A percentile compares a stretch with the other conserved stretches of the same genome.
Conservation (phyloP, 2,329 filamentous ascomycete genomes). For the Capronia epimyces region DNA sequence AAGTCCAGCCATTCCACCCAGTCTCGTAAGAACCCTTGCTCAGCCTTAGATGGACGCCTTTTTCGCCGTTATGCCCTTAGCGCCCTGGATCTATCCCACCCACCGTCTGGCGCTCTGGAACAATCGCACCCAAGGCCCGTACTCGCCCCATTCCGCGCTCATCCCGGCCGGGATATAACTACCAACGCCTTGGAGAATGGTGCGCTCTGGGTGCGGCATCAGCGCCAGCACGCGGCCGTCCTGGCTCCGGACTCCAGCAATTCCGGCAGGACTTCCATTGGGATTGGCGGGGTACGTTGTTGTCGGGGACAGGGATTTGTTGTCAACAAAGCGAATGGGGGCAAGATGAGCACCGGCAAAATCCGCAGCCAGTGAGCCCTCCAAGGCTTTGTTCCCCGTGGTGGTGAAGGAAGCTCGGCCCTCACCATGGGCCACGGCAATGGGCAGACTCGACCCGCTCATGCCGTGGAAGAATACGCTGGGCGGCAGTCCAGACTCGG, state of each 20-base stretch:
- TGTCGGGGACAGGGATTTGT: constrained; percentile 63
- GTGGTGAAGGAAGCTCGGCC: constrained; percentile 65
- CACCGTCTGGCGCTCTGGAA: constrained; percentile 84
- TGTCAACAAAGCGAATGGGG: constrained; percentile 79
- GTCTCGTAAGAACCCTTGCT: too few species aligned
- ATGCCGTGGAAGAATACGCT: constrained; percentile 91
- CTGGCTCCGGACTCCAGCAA: constrained; percentile 70
- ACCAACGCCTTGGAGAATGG: constrained; percentile 69
- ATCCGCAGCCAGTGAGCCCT: constrained; percentile 34
- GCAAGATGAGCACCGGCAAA: constrained; percentile 65
- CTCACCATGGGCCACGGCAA: constrained; percentile 86
- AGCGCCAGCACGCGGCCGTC: constrained; percentile 79
- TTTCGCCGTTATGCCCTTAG: neutral
- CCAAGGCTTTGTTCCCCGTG: constrained; percentile 35
- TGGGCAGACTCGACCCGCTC: constrained; percentile 73
- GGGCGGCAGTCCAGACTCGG: constrained; percentile 39
- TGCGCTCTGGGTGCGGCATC: constrained; percentile 94
- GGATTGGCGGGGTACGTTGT: constrained; percentile 84
- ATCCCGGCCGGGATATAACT: constrained; percentile 66
- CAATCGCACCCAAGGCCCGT: constrained; percentile 77
- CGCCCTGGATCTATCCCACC: constrained; percentile 55
- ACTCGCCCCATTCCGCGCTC: constrained; percentile 66
- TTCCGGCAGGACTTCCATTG: constrained; percentile 75
- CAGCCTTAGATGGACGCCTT: too few species aligned
- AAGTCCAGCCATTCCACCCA: too few species aligned